Base-by-base conservation (phyloP, 2,329 filamentous ascomycete genomes). In the Trichoderma atroviride region DNA sequence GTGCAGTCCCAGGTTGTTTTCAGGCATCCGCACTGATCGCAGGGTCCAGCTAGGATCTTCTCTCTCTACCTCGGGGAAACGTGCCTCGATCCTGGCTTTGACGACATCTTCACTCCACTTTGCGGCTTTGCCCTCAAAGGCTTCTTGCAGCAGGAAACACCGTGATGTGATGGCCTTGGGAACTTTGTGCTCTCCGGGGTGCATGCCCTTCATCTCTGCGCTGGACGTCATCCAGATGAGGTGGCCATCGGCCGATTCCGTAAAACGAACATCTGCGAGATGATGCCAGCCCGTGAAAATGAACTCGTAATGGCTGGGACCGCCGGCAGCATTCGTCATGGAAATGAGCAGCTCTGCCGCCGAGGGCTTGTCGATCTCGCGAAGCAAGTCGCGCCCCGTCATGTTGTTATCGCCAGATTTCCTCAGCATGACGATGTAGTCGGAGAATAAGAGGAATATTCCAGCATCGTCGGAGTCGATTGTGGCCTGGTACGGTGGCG, bases 71-170 rank as follows among this genome's bases (percentile, higher is more conserved):
- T 97, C 94, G 0, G 92, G 83, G 75, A 96, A 97, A 13, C 94
- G 88, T 6, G 90, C 91, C 79, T 97, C 95, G 16, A 97, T 89
- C 72, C 91, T 89, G 10, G 94, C 94, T 80, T 95, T 96, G 59
- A 90, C 88, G 14, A 97, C 85, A 72, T 98, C 96, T 79, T 98
- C 95, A 33, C 89, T 89, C 80, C 93, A 90, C 71, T 91, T 92
- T 22, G 85, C 83, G 1, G 91, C 92, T 77, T 90, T 94, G 31
- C 89, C 90, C 76, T 97, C 92, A 74, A 95, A 95, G 9, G 87
- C 81, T 64, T 93, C 92, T 62, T 90, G 87, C 1, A 97, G 85
- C 52, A 91, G 80, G 75, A 97, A 91, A 71, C 89, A 91, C 35
- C 90, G 85, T 13, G 90, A 84, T 2, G 89, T 89, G 27, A 86